These are phyloP conservation scores for Escovopsis weberi DNA, from an alignment of 2,329 filamentous ascomycete genomes.

Conservation along the genomic window DNA sequence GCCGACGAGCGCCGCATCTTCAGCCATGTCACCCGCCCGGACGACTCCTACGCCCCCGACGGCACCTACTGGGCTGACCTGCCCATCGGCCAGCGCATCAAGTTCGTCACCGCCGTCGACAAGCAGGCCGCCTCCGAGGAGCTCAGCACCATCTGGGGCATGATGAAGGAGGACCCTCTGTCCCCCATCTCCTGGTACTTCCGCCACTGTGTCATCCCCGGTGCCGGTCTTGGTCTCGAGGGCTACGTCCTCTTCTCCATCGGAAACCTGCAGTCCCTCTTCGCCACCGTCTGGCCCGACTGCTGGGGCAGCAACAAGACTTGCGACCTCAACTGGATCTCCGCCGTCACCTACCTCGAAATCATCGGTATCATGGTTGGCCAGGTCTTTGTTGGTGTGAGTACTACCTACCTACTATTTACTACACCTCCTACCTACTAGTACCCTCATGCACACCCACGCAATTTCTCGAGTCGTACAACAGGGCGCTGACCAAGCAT, in stretches of 20 bases:
- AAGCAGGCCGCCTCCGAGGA: slow-evolving; percentile 55
- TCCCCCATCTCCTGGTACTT: slow-evolving; percentile 78
- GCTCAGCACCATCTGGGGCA: slow-evolving; percentile 49
- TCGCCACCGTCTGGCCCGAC: slow-evolving; percentile 55
- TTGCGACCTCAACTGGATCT: slow-evolving; percentile 69
- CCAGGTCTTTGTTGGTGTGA: slow-evolving; percentile 73
- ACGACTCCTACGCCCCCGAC: slow-evolving; percentile 71
- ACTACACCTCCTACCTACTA: not conserved
- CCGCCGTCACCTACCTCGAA: slow-evolving; percentile 79
- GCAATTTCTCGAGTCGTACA: not conserved
- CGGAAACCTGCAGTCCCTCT: slow-evolving; percentile 77
- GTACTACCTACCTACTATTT: slow-evolving; percentile 8
- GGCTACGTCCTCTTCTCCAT: slow-evolving; percentile 97
- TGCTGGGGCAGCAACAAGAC: slow-evolving; percentile 59
- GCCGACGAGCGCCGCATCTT: slow-evolving; percentile 49
- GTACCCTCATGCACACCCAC: not conserved
- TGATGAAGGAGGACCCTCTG: slow-evolving; percentile 78
- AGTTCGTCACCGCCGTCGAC: slow-evolving; percentile 66
- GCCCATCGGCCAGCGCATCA: slow-evolving; percentile 50
- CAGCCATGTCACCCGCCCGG: slow-evolving; percentile 66
- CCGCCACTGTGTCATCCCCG: slow-evolving; percentile 79
- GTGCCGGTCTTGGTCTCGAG: slow-evolving; percentile 82
- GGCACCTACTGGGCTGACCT: slow-evolving; percentile 92
- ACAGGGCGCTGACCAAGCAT: slow-evolving; percentile 3
- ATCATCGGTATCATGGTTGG: slow-evolving; percentile 91